phyloP scores from a whole-genome alignment of 495 filamentous ascomycete species.

The Amorphotheca resinae region DNA sequence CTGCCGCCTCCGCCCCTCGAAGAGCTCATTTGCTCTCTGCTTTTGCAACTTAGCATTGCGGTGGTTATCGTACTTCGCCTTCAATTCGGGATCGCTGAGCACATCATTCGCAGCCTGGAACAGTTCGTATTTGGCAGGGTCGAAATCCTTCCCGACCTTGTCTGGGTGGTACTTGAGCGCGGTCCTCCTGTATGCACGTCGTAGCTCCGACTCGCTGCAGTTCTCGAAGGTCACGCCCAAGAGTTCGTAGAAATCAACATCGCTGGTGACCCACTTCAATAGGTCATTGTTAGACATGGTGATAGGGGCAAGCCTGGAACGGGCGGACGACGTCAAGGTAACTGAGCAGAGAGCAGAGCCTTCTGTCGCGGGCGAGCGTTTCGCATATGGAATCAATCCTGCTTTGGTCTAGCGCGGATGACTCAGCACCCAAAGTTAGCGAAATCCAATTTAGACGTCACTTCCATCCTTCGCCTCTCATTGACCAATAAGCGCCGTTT shows the following conservation, averaged over 20 bases:
- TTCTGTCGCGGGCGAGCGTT: too few species aligned
- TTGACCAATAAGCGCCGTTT: too few species aligned
- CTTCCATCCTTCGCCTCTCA: too few species aligned
- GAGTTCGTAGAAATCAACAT: constrained; percentile 75
- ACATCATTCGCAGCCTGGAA: constrained; percentile 62
- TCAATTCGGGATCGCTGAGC: constrained; percentile 46
- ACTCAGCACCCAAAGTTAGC: too few species aligned
- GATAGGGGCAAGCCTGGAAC: neutral
- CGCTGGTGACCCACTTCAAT: constrained; percentile 31
- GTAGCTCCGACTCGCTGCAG: constrained; percentile 53
- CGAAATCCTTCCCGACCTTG: constrained; percentile 48
- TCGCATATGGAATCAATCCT: too few species aligned
- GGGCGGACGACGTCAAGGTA: too few species aligned
- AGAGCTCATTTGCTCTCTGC: constrained; percentile 49
- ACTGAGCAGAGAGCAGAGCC: too few species aligned
- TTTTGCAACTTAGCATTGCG: constrained; percentile 48
- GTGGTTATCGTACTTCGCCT: constrained; percentile 57
- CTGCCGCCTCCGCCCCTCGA: constrained; percentile 51
- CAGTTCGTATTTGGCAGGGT: constrained; percentile 62
- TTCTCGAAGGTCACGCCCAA: constrained; percentile 55
- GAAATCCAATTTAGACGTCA: too few species aligned
- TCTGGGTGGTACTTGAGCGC: constrained; percentile 88
- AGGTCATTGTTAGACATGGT: constrained; percentile 20
- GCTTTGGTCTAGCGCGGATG: too few species aligned
- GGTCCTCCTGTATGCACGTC: constrained; percentile 76